A percentile compares a stretch with the other conserved stretches of the same genome.
Evolutionary conservation across 495 filamentous ascomycete genomes (phyloP).

Genomic region (Hyphodiscus hymeniophilus): DNA sequence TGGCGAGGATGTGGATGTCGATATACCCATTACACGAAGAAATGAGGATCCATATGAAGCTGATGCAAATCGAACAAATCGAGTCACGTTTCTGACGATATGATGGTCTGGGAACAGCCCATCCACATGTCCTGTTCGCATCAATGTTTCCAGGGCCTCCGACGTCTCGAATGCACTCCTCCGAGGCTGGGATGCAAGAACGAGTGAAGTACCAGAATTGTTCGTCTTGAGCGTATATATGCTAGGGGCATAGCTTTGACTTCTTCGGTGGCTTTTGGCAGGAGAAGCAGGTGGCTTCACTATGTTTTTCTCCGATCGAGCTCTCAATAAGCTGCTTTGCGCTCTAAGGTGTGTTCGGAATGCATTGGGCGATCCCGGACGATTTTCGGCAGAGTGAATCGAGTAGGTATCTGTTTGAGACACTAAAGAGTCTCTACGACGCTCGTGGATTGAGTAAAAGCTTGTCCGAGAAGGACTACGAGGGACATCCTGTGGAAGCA

Average conservation of each 20-base stretch:
- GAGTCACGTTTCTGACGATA: constrained; percentile 60
- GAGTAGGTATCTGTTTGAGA: constrained; percentile 55
- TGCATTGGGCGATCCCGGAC: constrained; percentile 39
- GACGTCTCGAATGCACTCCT: constrained; percentile 47
- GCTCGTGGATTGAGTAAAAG: constrained; percentile 44
- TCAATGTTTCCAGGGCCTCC: constrained; percentile 45
- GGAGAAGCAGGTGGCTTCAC: constrained; percentile 18
- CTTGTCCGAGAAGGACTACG: constrained; percentile 34
- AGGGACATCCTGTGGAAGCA: constrained; percentile 9
- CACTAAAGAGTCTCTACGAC: constrained; percentile 46
- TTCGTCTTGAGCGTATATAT: constrained; percentile 62
- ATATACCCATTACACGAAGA: constrained; percentile 60
- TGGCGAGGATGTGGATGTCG: constrained; percentile 12
- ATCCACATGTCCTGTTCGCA: constrained; percentile 46
- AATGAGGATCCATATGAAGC: constrained; percentile 70
- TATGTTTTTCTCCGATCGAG: constrained; percentile 39
- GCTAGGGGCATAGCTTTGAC: constrained; percentile 44
- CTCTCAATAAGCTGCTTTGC: constrained; percentile 39
- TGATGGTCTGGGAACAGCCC: constrained; percentile 61
- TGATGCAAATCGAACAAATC: constrained; percentile 71
- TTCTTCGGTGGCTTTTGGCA: constrained; percentile 28
- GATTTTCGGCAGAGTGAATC: constrained; percentile 34
- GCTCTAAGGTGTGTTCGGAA: constrained; percentile 39
- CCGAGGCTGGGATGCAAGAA: constrained; percentile 43
- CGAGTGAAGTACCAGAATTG: constrained; percentile 56